Evolutionary conservation across 2,329 filamentous ascomycete species (phyloP).

Genomic region (Aspergillus candidus): DNA sequence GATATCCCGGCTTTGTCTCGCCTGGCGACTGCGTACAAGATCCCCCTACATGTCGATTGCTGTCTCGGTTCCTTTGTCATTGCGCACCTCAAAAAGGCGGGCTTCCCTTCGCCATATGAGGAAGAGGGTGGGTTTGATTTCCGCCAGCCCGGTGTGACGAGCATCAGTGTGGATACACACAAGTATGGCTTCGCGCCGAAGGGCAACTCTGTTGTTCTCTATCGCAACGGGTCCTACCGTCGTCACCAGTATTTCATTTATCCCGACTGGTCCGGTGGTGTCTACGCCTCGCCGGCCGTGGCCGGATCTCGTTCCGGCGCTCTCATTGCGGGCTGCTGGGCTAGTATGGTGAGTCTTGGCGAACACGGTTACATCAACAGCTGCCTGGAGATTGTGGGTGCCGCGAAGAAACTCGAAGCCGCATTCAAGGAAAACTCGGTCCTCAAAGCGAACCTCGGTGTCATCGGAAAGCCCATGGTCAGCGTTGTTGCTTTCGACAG

Average conservation of each 20-base stretch:
- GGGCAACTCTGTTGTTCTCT: slow-evolving; percentile 88
- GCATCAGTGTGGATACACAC: slow-evolving; percentile 94
- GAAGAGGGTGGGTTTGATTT: slow-evolving; percentile 88
- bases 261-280: slow-evolving; percentile 89
- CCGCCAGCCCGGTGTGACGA: slow-evolving; percentile 85
- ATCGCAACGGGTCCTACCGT: slow-evolving; percentile 71
- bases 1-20: slow-evolving; percentile 81
- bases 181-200: slow-evolving; percentile 99
- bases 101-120: slow-evolving; percentile 56
- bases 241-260: slow-evolving; percentile 95
- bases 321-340: slow-evolving; percentile 93
- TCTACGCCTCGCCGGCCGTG: slow-evolving; percentile 89
- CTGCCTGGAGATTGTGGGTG: slow-evolving; percentile 80
- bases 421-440: slow-evolving; percentile 64
- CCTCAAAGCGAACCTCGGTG: slow-evolving; percentile 65
- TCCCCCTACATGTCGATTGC: slow-evolving; percentile 94
- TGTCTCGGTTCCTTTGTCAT: slow-evolving; percentile 94
- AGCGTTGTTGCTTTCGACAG: slow-evolving; percentile 84
- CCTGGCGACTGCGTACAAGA: slow-evolving; percentile 68
- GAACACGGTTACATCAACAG: slow-evolving; percentile 82
- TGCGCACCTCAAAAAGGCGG: slow-evolving; percentile 85
- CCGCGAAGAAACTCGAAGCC: slow-evolving; percentile 73
- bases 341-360: slow-evolving; percentile 80
- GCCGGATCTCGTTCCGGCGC: slow-evolving; percentile 89
- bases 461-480: slow-evolving; percentile 81